Evolutionary conservation across 1,284 basidiomycete genomes (phyloP).

Genomic region (Cryptococcus sp.): DNA sequence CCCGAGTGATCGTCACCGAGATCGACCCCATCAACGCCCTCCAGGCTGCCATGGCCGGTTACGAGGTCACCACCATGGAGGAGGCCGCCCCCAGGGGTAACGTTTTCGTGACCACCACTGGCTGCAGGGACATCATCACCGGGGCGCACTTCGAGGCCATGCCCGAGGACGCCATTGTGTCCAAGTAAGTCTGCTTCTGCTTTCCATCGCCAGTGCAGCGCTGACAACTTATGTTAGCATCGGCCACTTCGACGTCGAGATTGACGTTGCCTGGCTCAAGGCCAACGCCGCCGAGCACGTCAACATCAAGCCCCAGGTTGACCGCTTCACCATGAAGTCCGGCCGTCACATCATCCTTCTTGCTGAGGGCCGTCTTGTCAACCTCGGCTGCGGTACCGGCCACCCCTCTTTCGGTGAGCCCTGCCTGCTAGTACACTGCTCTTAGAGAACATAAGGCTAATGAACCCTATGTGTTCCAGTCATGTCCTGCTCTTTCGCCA

Average conservation of each 20-base stretch:
- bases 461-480: slow-evolving; percentile 64
- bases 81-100: slow-evolving; percentile 84
- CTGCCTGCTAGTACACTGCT: too few relatives aligned
- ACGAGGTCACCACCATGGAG: slow-evolving; percentile 98
- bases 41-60: slow-evolving; percentile 99
- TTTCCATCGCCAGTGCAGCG: background rate
- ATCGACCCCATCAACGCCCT: slow-evolving; percentile 99
- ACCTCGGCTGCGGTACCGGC: slow-evolving; percentile 88
- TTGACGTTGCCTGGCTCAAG: slow-evolving; percentile 99
- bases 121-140: slow-evolving; percentile 97
- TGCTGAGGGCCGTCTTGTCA: slow-evolving; percentile 97
- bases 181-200: slow-evolving; percentile 64
- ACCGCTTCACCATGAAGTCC: slow-evolving; percentile 87
- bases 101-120: slow-evolving; percentile 97
- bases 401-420: slow-evolving; percentile 65
- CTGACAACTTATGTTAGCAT: slow-evolving; percentile 58
- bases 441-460: background rate
- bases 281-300: slow-evolving; percentile 75
- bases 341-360: slow-evolving; percentile 96
- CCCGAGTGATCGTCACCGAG: slow-evolving; percentile 94
- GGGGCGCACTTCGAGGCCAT: slow-evolving; percentile 88
- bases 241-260: slow-evolving; percentile 98
- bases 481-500: slow-evolving; percentile 99
- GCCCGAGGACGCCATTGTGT: slow-evolving; percentile 98
- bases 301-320: slow-evolving; percentile 99